Evolutionary conservation across 345 rosid genomes (phyloP), one percentile per base, ranked within the genome.

Genomic region (Arabis alpina): DNA sequence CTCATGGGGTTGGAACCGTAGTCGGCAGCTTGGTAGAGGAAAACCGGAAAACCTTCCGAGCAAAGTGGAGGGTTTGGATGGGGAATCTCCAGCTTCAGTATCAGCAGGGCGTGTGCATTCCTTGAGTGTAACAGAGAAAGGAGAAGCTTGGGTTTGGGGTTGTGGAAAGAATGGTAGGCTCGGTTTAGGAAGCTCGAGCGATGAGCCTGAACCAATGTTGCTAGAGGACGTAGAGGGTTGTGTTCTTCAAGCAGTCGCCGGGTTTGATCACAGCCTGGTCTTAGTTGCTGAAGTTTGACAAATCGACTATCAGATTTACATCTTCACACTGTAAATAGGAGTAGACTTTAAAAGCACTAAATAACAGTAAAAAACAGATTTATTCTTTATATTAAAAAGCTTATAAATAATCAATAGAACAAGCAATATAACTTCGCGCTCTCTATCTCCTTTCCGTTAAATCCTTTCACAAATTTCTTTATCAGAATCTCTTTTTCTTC

Each of bases 1-100:
- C 27, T 87, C 99, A 2, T 91, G 97, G 99, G 97, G 97, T 30
- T 94, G 99, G 99, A 89, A 89, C 70, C 78, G 74, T 24, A 86
- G 82, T 50, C 81, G 74, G 47, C 99, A 89, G 82, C 93, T 94
- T 5, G 97, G 99, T 37, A 89, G 95, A 71, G 40, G 65, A 14
- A 93, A 93, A 54, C 82, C 75, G 0, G 95, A 83, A 68, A 66
- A 73, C 50, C 43, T 84, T 34, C 93, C 92, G 0, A 53, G 61
- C 13, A 68, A 75, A 58, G 79, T 89, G 3, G 81, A 84, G 53
- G 92, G 84, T 66, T 57, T 85, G 76, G 73, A 68, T 11, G 91
- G 64, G 16, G 88, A 87, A 71, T 78, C 6, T 45, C 82, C 83
- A 47, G 48, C 81, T 14, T 82, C 85, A 0, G 86, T 86, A 51